Percentiles rank a stretch among this genome's conserved stretches.
Conservation (phyloP, 139 green algal species). For the Auxenochlorella protothecoides region DNA sequence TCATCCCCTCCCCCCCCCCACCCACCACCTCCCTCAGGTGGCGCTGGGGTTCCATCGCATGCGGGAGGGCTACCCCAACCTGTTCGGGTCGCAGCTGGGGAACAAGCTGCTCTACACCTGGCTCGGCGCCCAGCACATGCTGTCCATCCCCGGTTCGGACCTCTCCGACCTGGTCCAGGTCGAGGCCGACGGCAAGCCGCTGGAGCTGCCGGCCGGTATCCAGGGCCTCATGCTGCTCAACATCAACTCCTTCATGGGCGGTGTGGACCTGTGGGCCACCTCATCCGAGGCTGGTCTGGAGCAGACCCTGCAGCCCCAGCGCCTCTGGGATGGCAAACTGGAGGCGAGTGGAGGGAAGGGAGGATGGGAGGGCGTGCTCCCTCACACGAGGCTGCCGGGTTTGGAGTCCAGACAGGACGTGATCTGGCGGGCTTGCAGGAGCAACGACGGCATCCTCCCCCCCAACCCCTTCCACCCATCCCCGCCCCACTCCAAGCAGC, state of each 20-base stretch:
- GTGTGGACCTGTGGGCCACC: constrained; percentile 41
- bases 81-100: constrained; percentile 38
- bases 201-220: constrained; percentile 44
- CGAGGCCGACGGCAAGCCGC: constrained; percentile 45
- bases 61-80: constrained; percentile 48
- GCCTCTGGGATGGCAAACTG: constrained; percentile 30
- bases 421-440: neutral
- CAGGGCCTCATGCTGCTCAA: constrained; percentile 65
- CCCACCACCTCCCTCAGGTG: neutral
- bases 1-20: neutral
- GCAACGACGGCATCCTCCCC: too few relatives aligned
- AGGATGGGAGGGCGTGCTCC: too few relatives aligned
- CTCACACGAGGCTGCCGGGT: neutral
- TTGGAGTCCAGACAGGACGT: neutral
- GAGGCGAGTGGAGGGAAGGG: constrained; percentile 25
- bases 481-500: constrained; percentile 24
- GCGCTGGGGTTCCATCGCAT: constrained; percentile 65
- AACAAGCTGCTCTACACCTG: constrained; percentile 72
- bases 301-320: constrained; percentile 9
- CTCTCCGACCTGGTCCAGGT: constrained; percentile 48
- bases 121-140: constrained; percentile 58
- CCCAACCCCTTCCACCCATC: neutral
- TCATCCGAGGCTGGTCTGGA: too few relatives aligned
- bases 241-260: constrained; percentile 63
- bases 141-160: constrained; percentile 17